Evolutionary conservation across 192 early-diverging fungal species (phyloP).

Genomic region (Podila verticillata): DNA sequence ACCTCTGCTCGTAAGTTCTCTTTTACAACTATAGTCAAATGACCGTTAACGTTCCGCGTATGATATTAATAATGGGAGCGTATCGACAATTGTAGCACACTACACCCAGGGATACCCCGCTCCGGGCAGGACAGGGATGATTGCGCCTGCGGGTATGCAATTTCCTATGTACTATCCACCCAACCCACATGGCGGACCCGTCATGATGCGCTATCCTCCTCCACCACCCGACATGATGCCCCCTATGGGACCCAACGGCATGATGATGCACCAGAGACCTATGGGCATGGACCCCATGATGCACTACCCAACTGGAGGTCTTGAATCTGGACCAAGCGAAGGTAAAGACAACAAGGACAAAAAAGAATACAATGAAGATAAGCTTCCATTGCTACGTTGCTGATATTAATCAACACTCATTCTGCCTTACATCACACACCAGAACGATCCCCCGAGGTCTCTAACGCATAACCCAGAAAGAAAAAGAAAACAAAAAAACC

Average conservation of each 20-base stretch:
- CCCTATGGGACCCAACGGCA: constrained; percentile 49
- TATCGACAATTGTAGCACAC: constrained; percentile 45
- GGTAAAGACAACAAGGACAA: background rate
- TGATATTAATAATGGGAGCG: background rate
- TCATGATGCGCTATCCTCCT: constrained; percentile 67
- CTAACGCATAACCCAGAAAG: background rate
- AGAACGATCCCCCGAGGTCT: background rate
- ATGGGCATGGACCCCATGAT: constrained; percentile 56
- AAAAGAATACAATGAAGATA: background rate
- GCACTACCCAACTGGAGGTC: constrained; percentile 31
- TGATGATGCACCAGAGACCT: constrained; percentile 60
- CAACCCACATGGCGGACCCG: constrained; percentile 53
- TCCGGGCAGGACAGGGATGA: constrained; percentile 60
- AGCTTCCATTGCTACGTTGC: too few species aligned
- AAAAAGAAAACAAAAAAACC: background rate
- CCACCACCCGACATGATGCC: constrained; percentile 60
- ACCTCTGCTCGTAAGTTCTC: constrained; percentile 55
- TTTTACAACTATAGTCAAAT: background rate
- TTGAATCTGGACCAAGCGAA: constrained; percentile 15
- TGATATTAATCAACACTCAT: background rate
- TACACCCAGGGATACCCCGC: constrained; percentile 61
- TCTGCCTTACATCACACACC: too few species aligned
- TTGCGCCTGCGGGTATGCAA: constrained; percentile 59
- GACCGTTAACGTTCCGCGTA: background rate
- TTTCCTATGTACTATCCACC: constrained; percentile 64